Percentiles rank a stretch among this genome's conserved stretches.
Evolutionary conservation across 306 rosid genomes (phyloP).

Genomic region (Adenanthera pavonina): DNA sequence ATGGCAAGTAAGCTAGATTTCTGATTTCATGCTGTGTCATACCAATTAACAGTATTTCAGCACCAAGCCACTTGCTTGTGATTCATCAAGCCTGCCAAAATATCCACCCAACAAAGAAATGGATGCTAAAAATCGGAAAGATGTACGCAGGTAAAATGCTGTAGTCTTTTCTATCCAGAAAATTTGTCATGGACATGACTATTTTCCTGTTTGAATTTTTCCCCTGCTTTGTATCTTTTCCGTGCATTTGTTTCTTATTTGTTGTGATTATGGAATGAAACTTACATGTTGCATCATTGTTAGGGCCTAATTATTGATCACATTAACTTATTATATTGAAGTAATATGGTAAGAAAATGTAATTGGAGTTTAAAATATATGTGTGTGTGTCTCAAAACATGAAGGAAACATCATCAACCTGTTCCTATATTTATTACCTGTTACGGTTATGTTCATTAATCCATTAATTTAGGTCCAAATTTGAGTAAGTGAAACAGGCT

Average conservation of each 20-base stretch:
- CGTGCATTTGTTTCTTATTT: neutral
- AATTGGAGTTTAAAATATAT: conserved; percentile 6
- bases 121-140: conserved; percentile 80
- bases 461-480: neutral
- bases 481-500: conserved; percentile 21
- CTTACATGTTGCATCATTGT: neutral
- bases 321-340: neutral
- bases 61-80: conserved; percentile 81
- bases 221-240: neutral
- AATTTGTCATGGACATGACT: neutral
- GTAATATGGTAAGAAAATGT: neutral
- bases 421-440: conserved; percentile 14
- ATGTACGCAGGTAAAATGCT: conserved; percentile 58
- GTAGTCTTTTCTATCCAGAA: conserved; percentile 4
- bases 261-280: conserved; percentile 13
- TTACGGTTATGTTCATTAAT: conserved; percentile 7
- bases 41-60: conserved; percentile 70
- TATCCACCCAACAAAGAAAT: conserved; percentile 95
- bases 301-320: neutral
- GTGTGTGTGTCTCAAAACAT: neutral
- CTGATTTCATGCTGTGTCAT: conserved; percentile 28
- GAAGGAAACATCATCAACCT: neutral
- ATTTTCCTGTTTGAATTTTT: neutral
- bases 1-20: conserved; percentile 20
- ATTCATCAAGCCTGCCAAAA: conserved; percentile 80